Evolutionary conservation across 2,329 filamentous ascomycete genomes (phyloP), one percentile per base, ranked within the genome.

Genomic region (Diaporthe batatas): DNA sequence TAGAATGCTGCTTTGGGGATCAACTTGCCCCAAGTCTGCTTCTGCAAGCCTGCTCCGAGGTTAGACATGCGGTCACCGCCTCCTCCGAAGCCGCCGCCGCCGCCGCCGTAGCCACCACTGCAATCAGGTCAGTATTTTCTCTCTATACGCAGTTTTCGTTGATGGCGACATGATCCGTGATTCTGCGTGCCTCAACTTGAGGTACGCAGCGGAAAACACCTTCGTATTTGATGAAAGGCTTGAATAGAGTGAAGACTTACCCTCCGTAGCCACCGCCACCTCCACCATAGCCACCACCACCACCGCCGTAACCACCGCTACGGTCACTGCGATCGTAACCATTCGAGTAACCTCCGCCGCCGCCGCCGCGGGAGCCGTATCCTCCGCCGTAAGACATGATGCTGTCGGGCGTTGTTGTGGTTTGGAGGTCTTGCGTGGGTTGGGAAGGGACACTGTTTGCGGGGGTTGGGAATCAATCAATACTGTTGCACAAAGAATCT

Each of bases 31-130:
- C 94, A 99, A 76, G 91, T 88, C 81, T 98, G 96, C 80, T 92
- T 91, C 86, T 97, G 96, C 77, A 99, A 87, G 78, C 92, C 91
- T 76, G 94, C 89, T 79, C 96, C 96, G 75, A 99, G 93, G 83
- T 93, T 92, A 78, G 91, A 93, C 96, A 99, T 99, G 79, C 94
- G 92, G 85, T 99, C 96, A 83, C 96, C 95, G 77, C 94, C 94
- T 77, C 89, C 92, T 76, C 89, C 91, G 72, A 88, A 84, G 75
- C 79, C 79, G 54, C 80, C 80, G 51, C 80, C 82, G 42, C 82
- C 80, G 64, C 78, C 80, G 70, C 81, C 80, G 47, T 80, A 79
- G 71, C 81, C 80, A 74, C 85, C 83, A 77, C 86, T 84, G 75
- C 84, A 82, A 75, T 78, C 79, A 64, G 76, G 78, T 75, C 80